Conservation (phyloP, 1,139 yeast species). For the Debaryomyces subglobosus region DNA sequence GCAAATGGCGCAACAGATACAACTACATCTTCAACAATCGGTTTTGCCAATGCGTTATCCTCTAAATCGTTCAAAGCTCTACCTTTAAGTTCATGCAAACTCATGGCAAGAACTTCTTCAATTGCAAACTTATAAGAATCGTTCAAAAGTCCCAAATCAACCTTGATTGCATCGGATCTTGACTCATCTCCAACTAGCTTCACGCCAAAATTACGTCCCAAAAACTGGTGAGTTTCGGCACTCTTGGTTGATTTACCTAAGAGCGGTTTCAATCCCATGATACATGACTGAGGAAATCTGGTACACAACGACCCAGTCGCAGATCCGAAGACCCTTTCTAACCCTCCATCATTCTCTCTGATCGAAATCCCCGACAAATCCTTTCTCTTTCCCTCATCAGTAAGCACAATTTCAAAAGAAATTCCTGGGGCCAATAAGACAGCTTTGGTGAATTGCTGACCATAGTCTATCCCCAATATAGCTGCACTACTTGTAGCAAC, state of each 20-base stretch:
- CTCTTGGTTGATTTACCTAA: conserved; percentile 66
- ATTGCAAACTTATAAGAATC: conserved; percentile 46
- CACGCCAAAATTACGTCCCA: conserved; percentile 63
- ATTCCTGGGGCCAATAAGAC: conserved; percentile 90
- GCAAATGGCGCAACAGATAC: conserved; percentile 80
- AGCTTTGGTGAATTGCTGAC: conserved; percentile 87
- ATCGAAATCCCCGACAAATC: conserved; percentile 80
- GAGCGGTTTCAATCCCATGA: conserved; percentile 68
- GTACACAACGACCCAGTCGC: conserved; percentile 71
- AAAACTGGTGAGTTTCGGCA: conserved; percentile 46
- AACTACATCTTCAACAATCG: conserved; percentile 63
- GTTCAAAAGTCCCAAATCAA: conserved; percentile 52
- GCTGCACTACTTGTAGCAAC: conserved; percentile 47
- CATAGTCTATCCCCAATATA: conserved; percentile 85
- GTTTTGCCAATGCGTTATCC: conserved; percentile 33
- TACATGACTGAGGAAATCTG: conserved; percentile 73
- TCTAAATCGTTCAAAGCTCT: conserved; percentile 59
- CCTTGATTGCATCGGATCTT: conserved; percentile 56
- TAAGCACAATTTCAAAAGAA: conserved; percentile 82
- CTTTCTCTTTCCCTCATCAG: conserved; percentile 90
- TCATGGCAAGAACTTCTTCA: conserved; percentile 89
- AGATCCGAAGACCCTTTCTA: conserved; percentile 81
- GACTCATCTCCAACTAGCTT: conserved; percentile 42
- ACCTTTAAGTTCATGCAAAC: conserved; percentile 61
- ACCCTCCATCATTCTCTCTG: conserved; percentile 43